Evolutionary conservation across 2,329 filamentous ascomycete genomes (phyloP), one percentile per base, ranked within the genome.

Genomic region (Paracamarosporium sp.): DNA sequence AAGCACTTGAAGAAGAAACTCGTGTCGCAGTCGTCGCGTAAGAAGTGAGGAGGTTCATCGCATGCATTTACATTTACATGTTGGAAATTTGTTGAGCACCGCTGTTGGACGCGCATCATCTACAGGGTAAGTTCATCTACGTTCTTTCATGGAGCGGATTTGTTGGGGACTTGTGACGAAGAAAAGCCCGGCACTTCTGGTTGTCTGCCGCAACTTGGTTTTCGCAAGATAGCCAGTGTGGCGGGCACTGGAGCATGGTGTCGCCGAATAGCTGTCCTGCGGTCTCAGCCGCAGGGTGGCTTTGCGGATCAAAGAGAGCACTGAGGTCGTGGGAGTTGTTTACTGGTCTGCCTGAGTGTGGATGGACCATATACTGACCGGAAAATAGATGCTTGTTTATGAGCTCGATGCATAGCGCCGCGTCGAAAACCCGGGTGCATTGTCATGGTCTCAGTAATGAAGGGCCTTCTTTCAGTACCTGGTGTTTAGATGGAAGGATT

Each of bases 1-100:
- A 99, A 99, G 80, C 88, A 96, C 74, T 65, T 97, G 31, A 99
- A 99, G 85, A 98, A 97, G 83, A 91, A 90, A 74, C 78, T 96
- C 56, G 86, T 96, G 25, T 85, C 83, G 55, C 81, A 82, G 61
- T 83, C 84, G 15, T 82, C 86, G 55, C 81, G 86, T 65, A 86
- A 85, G 70, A 90, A 90, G 80, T 89, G 57, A 66, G 45, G 35
- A 15, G 20, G 27, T 20, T 15, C 27, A 33, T 17, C 20, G 31
- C 22, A 36, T 25, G 30, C 46, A 31, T 47, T 8, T 33, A 8
- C 28, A 47, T n/a, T 50, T 17, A 20, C 15, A 20, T 46, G 15
- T 20, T 6, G 5, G 13, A 20, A n/a, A 13, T 24, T 24, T n/a
- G n/a, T n/a, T n/a, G n/a, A n/a, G 17, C n/a, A 17, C 15, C 35